Percentiles rank a stretch among this genome's conserved stretches.
These are phyloP conservation scores for Fusarium pseudonygamai DNA, from an alignment of 2,329 filamentous ascomycete species.

Conservation along the genomic window DNA sequence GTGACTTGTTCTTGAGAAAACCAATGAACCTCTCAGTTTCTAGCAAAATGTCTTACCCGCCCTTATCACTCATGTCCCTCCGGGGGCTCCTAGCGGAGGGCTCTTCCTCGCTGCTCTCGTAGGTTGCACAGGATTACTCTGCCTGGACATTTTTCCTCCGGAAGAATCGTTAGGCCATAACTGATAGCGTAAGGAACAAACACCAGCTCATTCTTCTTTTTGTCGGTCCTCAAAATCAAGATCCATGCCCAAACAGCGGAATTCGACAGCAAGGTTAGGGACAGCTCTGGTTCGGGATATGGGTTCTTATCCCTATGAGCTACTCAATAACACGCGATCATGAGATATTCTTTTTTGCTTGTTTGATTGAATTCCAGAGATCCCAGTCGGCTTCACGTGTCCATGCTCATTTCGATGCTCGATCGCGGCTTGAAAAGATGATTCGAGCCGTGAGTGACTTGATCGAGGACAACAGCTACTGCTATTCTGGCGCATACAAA, in stretches of 20 bases:
- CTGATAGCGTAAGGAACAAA: accelerated
- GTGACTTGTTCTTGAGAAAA: slow-evolving; percentile 98
- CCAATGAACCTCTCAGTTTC: slow-evolving; percentile 59
- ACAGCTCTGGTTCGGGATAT: neutral
- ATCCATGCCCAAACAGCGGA: accelerated
- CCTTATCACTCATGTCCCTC: neutral
- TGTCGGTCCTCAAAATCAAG: accelerated
- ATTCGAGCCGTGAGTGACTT: neutral
- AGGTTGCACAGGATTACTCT: slow-evolving; percentile 53
- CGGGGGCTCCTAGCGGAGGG: neutral
- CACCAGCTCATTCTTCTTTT: accelerated
- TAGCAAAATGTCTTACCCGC: neutral
- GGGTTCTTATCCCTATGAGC: neutral
- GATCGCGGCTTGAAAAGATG: accelerated
- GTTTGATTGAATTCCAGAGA: accelerated
- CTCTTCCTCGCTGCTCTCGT: slow-evolving; percentile 32
- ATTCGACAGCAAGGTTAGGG: accelerated
- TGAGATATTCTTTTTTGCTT: accelerated
- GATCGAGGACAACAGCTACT: no score
- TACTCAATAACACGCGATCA: no score
- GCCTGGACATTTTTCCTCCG: accelerated
- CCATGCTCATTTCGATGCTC: accelerated
- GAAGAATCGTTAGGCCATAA: accelerated
- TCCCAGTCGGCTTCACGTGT: accelerated
- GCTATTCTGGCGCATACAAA: no score